Evolutionary conservation across 371 early-diverging fungal species (phyloP), one percentile per base, ranked within the genome.

Genomic region (Mucor plumbeus): DNA sequence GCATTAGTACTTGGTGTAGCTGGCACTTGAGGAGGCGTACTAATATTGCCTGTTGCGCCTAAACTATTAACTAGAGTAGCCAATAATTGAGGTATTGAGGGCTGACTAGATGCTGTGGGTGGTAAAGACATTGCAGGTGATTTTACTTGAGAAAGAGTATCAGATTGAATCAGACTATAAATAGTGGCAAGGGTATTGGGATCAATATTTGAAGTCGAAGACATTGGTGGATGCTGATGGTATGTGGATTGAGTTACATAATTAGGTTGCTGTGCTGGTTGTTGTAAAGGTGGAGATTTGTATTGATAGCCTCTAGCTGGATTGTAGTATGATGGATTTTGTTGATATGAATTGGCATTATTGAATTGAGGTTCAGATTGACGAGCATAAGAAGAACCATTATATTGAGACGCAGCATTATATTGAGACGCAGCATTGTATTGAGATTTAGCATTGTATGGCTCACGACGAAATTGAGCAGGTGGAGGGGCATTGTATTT

Each of bases 141-240:
- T 17, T 44, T 31, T 2, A 35, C 43, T 19, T 50, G 50, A 9
- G 34, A 47, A 17, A 36, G 59, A 19, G 63, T 36, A 26, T 72
- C 41, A 34, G 65, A 59, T 58, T 70, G 71, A 41, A 73, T 17
- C 43, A 70, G 34, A 26, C 44, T 67, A 47, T 64, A 67, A 13
- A 73, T 17, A 56, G 68, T 56, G 0, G 67, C 59, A 57, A 73
- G 70, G 64, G 70, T 70, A 70, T 70, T 73, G 13, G 61, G 53
- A 58, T 73, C 74, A 40, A 70, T 36, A 7, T 58, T 57, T 6
- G 60, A 41, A 33, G 43, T 19, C 5, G 50, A 15, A 44, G 61
- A 17, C 7, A 65, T 50, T 33, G 60, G 17, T 14, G 50, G 55
- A 4, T 57, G 31, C 3, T 17, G 65, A 4, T 35, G 58, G 21